Base-by-base conservation (phyloP, 2,329 filamentous ascomycete genomes). In the Plenodomus tracheiphilus region DNA sequence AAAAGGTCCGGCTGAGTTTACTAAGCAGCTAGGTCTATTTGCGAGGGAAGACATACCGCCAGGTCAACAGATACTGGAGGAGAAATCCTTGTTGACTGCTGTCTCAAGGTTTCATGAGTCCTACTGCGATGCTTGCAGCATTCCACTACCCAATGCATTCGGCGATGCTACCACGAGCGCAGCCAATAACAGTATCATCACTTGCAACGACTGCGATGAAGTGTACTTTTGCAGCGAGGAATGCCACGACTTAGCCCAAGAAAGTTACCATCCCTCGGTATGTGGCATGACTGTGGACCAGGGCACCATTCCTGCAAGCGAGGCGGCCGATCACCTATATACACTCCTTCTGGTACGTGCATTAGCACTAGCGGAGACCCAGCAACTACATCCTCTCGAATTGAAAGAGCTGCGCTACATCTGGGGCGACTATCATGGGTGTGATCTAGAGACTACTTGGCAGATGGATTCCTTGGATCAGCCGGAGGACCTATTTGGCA, bases 121-220 rank as follows among this genome's bases (percentile, higher is more conserved):
- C 4, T 81, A 93, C 22, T 97, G 93, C 72, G 93, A 97, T 71
- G 91, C 91, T 13, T 97, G 93, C 71, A 91, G 91, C 62, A 80
- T 82, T 7, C 83, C 84, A 19, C 80, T 95, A 5, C 89, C 88
- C 1, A 64, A 60, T 13, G 48, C 58, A 15, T 35, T 53, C n/a
- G 28, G 28, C 28, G 28, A 32, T 11, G 8, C 28, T 7, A 32
- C 28, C 11, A 4, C 28, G 28, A 32, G 6, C 15, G 28, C 13
- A 15, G 42, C 39, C 13, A 46, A 45, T 4, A 42, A 41, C 3
- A 41, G 43, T 15, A 68, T 76, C 4, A 72, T 79, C 6, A 68
- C 74, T 2, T 85, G 83, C 59, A 72, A 77, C 32, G 76, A 79
- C 25, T 85, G 83, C 66, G 76, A 79, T 49, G 81, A 83, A 46